A percentile compares a stretch with the other conserved stretches of the same genome.
Evolutionary conservation across 441 rosid genomes (phyloP).

Genomic region (Croton setiger): DNA sequence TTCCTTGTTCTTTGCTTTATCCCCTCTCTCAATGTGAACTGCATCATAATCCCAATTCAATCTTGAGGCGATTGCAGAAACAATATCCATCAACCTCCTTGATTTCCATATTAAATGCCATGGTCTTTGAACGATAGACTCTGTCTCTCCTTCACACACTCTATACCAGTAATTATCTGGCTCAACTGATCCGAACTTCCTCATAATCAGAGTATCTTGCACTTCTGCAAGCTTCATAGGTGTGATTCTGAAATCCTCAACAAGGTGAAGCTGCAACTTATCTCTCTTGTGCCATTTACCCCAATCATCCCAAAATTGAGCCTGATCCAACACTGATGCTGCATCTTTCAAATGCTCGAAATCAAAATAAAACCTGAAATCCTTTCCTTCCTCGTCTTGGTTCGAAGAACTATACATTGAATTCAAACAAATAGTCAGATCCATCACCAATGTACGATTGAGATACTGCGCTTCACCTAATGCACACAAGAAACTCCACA

Average conservation of each 20-base stretch:
- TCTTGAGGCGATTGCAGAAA: slow-evolving; percentile 64
- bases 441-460: slow-evolving; percentile 85
- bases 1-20: slow-evolving; percentile 69
- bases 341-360: slow-evolving; percentile 88
- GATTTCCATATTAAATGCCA: slow-evolving; percentile 95
- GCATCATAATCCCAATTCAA: slow-evolving; percentile 94
- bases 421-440: slow-evolving; percentile 72
- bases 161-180: slow-evolving; percentile 97
- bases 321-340: slow-evolving; percentile 81
- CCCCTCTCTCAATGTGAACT: slow-evolving; percentile 78
- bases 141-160: slow-evolving; percentile 92
- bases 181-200: slow-evolving; percentile 85
- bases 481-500: slow-evolving; percentile 96
- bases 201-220: slow-evolving; percentile 69
- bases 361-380: slow-evolving; percentile 90
- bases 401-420: slow-evolving; percentile 65
- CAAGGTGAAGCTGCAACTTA: slow-evolving; percentile 50
- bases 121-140: slow-evolving; percentile 68
- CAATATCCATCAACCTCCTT: slow-evolving; percentile 83
- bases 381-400: slow-evolving; percentile 88
- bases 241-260: slow-evolving; percentile 63
- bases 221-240: slow-evolving; percentile 72
- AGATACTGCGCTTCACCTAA: slow-evolving; percentile 90
- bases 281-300: slow-evolving; percentile 63
- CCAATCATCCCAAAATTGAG: slow-evolving; percentile 89